These are phyloP conservation scores for Xylaria sp. DNA, from an alignment of 2,329 filamentous ascomycete species.

Conservation along the genomic window DNA sequence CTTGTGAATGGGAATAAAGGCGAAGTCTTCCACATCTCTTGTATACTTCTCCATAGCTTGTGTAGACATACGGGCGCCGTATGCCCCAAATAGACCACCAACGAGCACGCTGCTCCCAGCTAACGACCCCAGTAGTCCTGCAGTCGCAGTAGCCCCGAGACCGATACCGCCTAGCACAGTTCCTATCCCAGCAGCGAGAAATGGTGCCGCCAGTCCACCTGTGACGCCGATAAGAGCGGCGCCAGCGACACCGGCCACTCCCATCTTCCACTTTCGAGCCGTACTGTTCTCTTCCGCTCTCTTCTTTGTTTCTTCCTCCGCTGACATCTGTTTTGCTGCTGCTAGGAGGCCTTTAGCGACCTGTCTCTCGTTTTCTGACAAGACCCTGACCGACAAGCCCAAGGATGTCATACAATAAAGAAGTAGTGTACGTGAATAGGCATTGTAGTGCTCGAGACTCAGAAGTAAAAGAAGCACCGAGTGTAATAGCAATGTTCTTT, in stretches of 20 bases:
- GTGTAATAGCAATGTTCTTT: conserved; percentile 74
- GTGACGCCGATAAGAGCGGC: conserved; percentile 77
- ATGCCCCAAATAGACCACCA: conserved; percentile 88
- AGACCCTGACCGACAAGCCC: conserved; percentile 69
- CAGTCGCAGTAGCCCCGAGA: conserved; percentile 80
- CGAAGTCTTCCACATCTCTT: conserved; percentile 88
- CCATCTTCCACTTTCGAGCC: conserved; percentile 76
- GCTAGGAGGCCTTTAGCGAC: conserved; percentile 79
- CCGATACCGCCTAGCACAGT: conserved; percentile 81
- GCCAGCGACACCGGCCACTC: conserved; percentile 51
- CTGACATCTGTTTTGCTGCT: conserved; percentile 73
- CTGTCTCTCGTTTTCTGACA: conserved; percentile 78
- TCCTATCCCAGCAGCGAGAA: conserved; percentile 84
- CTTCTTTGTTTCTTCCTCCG: conserved; percentile 71
- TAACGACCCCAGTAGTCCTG: conserved; percentile 81
- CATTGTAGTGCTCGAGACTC: conserved; percentile 80
- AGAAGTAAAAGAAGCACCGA: conserved; percentile 76
- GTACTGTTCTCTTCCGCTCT: conserved; percentile 71
- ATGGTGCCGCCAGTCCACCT: conserved; percentile 78
- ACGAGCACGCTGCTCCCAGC: conserved; percentile 83
- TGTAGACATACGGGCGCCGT: conserved; percentile 82
- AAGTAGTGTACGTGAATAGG: conserved; percentile 77
- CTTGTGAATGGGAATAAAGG: conserved; percentile 76
- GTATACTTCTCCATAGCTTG: conserved; percentile 89
- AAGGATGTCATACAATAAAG: conserved; percentile 76